These are phyloP conservation scores for baker's yeast (Saccharomyces cerevisiae) DNA, from an alignment of 805 yeast species.

Conservation along the genomic window DNA sequence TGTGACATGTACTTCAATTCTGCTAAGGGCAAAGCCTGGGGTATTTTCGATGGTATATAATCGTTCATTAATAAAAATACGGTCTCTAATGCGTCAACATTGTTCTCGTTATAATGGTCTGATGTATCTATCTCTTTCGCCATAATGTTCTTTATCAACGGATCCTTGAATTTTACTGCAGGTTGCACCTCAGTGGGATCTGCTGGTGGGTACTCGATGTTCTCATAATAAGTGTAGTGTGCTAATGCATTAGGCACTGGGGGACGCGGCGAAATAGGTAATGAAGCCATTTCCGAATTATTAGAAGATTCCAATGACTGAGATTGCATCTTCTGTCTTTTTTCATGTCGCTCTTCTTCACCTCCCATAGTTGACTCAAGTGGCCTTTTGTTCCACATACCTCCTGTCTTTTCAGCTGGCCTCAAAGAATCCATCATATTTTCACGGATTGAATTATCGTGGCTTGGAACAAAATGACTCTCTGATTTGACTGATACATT, in stretches of 20 bases:
- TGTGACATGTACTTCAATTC: conserved; percentile 84
- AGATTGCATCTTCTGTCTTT: neutral
- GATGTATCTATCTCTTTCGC: conserved; percentile 11
- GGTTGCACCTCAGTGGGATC: conserved; percentile 14
- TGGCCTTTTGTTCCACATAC: neutral
- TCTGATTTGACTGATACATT: neutral
- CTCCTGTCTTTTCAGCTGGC: neutral
- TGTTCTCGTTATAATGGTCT: conserved; percentile 27
- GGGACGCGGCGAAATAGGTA: conserved; percentile 1
- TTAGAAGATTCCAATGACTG: neutral
- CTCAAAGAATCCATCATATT: neutral
- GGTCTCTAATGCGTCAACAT: conserved; percentile 37
- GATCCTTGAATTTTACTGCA: conserved; percentile 4
- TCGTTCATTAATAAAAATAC: conserved; percentile 44
- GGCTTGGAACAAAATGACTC: neutral
- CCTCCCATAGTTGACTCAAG: neutral
- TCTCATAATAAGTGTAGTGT: conserved; percentile 3
- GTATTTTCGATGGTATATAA: conserved; percentile 43
- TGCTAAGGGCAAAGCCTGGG: conserved; percentile 61
- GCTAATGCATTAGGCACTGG: conserved; percentile 1
- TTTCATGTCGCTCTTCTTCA: neutral
- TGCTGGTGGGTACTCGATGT: conserved; percentile 9
- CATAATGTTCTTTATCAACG: conserved; percentile 17
- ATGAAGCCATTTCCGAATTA: neutral
- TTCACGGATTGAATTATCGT: neutral